Base-by-base conservation (phyloP, 2,329 filamentous ascomycete genomes). In the Xylaria sp. region DNA sequence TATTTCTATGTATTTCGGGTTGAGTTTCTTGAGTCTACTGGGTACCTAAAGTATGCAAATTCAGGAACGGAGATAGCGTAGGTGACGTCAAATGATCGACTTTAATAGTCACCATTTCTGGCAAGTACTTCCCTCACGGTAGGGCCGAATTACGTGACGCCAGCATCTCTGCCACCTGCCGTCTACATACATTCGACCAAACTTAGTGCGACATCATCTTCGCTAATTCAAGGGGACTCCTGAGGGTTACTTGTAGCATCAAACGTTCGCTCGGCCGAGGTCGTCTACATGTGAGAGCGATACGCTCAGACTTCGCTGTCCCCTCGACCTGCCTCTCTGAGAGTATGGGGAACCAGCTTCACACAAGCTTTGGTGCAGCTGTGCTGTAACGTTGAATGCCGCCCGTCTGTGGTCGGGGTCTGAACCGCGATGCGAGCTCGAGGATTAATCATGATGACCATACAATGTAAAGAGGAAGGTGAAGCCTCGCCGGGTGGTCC, bases 141-240 rank as follows among this genome's bases (percentile, higher is more conserved):
- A 69, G 63, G 67, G 13, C 67, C 67, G 67, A 69, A 59, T 69
- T 63, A 67, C 44, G 58, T 44, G 25, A 65, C 64, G 60, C 64
- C 55, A 37, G 63, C 58, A 39, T 37, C 13, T 51, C 25, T 61
- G 50, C 37, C 60, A 70, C 68, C 68, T 70, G 68, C 68, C 68
- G 25, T 61, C 41, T 63, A 50, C 59, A 67, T 63, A 50, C 52
- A 60, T 57, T 23, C 15, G 55, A 60, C 52, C 52, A 15, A 15
- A 58, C 51, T 12, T 57, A 46, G 20, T 9, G 60, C 61, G 48
- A 57, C 23, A 41, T 59, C 57, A 63, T 66, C 7, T 37, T 63
- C 28, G 13, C 66, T 66, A 39, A 37, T 57, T 51, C 23, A n/a
- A 56, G 55, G 34, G 39, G 37, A 52, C 34, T 62, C 44, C 37